phyloP scores from a whole-genome alignment of 2,329 filamentous ascomycete species.

The Fusarium xylarioides region DNA sequence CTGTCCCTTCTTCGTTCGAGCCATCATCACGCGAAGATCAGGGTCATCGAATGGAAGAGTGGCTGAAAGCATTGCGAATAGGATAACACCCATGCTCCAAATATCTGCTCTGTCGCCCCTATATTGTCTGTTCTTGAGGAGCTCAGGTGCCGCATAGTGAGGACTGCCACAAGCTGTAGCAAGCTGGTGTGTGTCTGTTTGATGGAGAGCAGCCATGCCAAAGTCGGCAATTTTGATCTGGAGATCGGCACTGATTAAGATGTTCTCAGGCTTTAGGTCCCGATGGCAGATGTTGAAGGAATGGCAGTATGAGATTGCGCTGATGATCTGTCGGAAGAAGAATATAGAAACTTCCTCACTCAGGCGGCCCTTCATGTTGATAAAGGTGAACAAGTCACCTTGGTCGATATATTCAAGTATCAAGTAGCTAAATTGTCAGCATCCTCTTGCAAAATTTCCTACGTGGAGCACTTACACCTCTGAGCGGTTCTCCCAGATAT shows the following conservation, averaged over 20 bases:
- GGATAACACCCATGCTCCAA: constrained; percentile 91
- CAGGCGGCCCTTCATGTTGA: constrained; percentile 77
- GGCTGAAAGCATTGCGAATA: constrained; percentile 88
- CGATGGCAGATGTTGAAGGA: constrained; percentile 95
- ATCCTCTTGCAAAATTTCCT: neutral
- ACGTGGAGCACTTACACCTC: constrained; percentile 76
- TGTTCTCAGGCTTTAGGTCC: constrained; percentile 97
- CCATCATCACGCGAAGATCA: constrained; percentile 69
- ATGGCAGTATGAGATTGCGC: constrained; percentile 91
- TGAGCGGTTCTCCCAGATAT: constrained; percentile 97
- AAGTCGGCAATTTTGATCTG: constrained; percentile 97
- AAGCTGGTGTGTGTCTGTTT: constrained; percentile 80
- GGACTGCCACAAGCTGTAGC: constrained; percentile 94
- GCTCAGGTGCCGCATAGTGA: constrained; percentile 94
- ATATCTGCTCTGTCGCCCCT: constrained; percentile 88
- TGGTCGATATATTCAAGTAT: constrained; percentile 90
- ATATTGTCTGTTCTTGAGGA: constrained; percentile 81
- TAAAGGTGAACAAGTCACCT: constrained; percentile 85
- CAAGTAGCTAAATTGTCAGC: constrained; percentile 72
- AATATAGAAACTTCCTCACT: constrained; percentile 82
- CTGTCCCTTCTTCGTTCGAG: constrained; percentile 65
- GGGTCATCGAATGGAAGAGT: constrained; percentile 82
- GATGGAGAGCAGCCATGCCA: constrained; percentile 92
- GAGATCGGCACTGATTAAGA: constrained; percentile 78
- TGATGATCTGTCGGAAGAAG: constrained; percentile 93